Percentiles rank a stretch among this genome's conserved stretches.
phyloP scores from a whole-genome alignment of 495 filamentous ascomycete genomes.

The Platismatia glauca region DNA sequence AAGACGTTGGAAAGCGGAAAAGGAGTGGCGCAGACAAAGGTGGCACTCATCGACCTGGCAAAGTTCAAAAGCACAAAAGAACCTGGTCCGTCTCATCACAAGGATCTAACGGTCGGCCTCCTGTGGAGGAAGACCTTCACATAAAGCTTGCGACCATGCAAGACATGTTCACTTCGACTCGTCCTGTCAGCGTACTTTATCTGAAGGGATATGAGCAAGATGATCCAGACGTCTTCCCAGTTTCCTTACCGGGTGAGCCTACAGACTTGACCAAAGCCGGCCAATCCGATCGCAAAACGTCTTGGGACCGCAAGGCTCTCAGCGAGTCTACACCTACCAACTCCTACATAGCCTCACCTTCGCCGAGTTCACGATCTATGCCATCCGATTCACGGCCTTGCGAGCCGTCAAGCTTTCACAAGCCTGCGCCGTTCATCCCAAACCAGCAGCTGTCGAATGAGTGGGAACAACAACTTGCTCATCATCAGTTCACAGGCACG shows the following conservation, averaged over 20 bases:
- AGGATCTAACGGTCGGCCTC: conserved; percentile 56
- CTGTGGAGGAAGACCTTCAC: conserved; percentile 82
- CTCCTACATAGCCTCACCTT: conserved; percentile 66
- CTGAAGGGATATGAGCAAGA: conserved; percentile 76
- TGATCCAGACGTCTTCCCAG: conserved; percentile 82
- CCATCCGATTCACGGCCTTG: conserved; percentile 36
- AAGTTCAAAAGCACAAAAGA: conserved; percentile 80
- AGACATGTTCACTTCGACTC: conserved; percentile 93
- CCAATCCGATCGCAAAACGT: conserved; percentile 39
- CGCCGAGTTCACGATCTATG: conserved; percentile 54
- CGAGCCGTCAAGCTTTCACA: conserved; percentile 13
- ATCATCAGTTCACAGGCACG: conserved; percentile 40
- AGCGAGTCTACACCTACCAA: conserved; percentile 39
- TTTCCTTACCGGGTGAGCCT: conserved; percentile 61
- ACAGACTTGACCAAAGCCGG: conserved; percentile 50
- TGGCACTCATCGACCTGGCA: conserved; percentile 51
- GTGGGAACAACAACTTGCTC: conserved; percentile 38
- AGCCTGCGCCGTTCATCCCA: conserved; percentile 3
- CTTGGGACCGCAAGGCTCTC: conserved; percentile 50
- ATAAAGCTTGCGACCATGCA: conserved; percentile 74
- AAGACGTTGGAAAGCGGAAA: conserved; percentile 83
- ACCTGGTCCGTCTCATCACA: conserved; percentile 95
- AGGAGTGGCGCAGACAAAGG: conserved; percentile 51
- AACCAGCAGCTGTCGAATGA: conserved; percentile 30
- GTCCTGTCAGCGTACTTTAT: conserved; percentile 74